Evolutionary conservation across 1,284 basidiomycete species (phyloP), one percentile per base, ranked within the genome.

Genomic region (Hymenochaete sp.): DNA sequence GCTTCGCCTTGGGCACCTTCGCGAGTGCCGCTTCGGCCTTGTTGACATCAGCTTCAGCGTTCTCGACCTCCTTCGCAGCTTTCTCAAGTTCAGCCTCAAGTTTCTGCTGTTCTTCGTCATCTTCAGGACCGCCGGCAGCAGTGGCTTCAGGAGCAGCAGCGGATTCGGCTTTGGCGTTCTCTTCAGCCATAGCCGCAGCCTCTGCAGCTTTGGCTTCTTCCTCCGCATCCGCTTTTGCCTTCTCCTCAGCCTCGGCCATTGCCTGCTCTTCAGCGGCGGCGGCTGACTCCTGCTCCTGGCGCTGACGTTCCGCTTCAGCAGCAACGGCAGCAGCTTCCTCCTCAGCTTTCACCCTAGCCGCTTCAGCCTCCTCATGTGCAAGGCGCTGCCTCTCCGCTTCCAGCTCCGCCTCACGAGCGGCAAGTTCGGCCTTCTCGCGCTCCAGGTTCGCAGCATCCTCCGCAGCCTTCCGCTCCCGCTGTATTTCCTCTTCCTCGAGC

Each of bases 31-130:
- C 44, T n/a, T 41, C 44, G 21, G 26, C 38, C 4, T 42, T 28
- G 44, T 40, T 33, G 37, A 10, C 14, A 2, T 41, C 44, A 11
- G 14, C 44, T n/a, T 40, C 31, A n/a, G 37, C 44, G 21, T 46
- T 46, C 16, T 5, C 14, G 2, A 40, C 6, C 4, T 35, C 40
- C 8, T 13, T 35, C 27, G 29, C 27, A 13, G 42, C 46, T 21
- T 42, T 44, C 13, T 43, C 40, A 8, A 42, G 21, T 24, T 18
- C 40, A 21, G 24, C 25, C 21, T 44, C 43, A 11, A 44, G 43
- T 21, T 38, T 44, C 18, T 10, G 24, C 25, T 31, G 31, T 26
- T 42, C 46, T 26, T 43, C 40, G 31, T 48, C 40, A 8, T 28
- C 44, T 13, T 38, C 26, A 16, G 44, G 38, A 8, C 27, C 38